phyloP scores from a whole-genome alignment of 768 basidiomycete genomes.

The Lactarius pseudohatsudake region DNA sequence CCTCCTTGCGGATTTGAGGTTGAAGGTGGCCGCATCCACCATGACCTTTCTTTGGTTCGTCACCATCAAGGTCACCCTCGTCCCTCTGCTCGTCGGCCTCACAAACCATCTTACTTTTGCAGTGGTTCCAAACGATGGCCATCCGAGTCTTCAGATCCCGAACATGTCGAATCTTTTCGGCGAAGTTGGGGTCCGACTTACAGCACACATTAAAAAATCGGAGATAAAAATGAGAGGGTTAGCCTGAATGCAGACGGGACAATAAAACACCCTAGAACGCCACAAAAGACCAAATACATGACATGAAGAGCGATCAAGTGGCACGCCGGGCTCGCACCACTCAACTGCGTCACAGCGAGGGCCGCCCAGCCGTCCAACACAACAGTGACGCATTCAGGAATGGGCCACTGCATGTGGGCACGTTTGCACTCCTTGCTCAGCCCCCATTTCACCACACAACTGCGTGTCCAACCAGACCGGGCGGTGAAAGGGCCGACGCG shows the following conservation, averaged over 20 bases:
- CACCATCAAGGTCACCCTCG: constrained; percentile 67
- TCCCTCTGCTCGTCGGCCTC: constrained; percentile 88
- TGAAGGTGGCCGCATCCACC: constrained; percentile 97
- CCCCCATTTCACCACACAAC: constrained; percentile 95
- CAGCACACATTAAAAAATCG: constrained; percentile 32
- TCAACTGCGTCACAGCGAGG: constrained; percentile 73
- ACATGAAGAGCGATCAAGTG: constrained; percentile 58
- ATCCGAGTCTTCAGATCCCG: constrained; percentile 86
- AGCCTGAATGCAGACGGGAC: constrained; percentile 47
- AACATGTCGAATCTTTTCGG: constrained; percentile 83
- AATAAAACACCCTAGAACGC: constrained; percentile 30
- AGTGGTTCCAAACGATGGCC: constrained; percentile 81
- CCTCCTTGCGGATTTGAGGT: constrained; percentile 90
- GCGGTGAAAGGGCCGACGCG: constrained; percentile 69
- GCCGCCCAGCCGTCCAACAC: constrained; percentile 48
- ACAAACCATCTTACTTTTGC: constrained; percentile 87
- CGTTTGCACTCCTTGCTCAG: constrained; percentile 92
- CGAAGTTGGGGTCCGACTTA: constrained; percentile 84
- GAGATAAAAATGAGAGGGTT: constrained; percentile 53
- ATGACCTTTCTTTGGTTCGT: constrained; percentile 85
- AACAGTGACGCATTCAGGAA: constrained; percentile 41
- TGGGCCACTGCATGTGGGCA: constrained; percentile 31
- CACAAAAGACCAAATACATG: constrained; percentile 31
- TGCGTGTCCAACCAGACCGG: constrained; percentile 82
- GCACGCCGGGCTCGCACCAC: constrained; percentile 56